phyloP scores from a whole-genome alignment of 129 eudicot genomes.

The Lactuca sativa region DNA sequence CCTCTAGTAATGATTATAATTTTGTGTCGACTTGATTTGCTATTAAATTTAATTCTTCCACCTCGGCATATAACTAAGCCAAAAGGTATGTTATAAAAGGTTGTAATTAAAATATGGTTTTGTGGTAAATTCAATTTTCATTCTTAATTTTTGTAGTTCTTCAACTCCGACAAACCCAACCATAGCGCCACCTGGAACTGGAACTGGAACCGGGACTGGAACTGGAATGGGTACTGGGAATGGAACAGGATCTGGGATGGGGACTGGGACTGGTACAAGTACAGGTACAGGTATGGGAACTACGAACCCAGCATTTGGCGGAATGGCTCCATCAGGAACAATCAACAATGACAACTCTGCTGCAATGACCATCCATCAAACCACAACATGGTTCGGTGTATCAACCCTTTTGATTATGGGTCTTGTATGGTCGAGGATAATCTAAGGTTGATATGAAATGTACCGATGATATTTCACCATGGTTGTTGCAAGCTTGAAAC shows the following conservation, averaged over 20 bases:
- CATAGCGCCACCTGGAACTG: conserved; percentile 28
- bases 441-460: conserved; percentile 21
- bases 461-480: conserved; percentile 21
- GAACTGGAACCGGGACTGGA: conserved; percentile 24
- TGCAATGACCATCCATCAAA: conserved; percentile 22
- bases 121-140: neutral
- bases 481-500: conserved; percentile 26
- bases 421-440: conserved; percentile 28
- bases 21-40: neutral
- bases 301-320: conserved; percentile 30
- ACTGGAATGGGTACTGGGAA: conserved; percentile 17
- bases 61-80: neutral
- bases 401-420: conserved; percentile 31
- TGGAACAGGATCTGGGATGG: neutral
- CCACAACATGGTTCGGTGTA: conserved; percentile 23
- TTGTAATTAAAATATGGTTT: neutral
- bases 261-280: conserved; percentile 12
- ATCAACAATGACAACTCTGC: conserved; percentile 35
- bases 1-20: neutral
- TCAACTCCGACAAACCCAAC: conserved; percentile 44
- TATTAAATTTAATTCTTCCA: neutral
- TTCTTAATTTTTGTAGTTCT: conserved; percentile 16
- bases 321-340: conserved; percentile 51
- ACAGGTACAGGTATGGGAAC: conserved; percentile 16
- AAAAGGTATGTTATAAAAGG: neutral